Conservation (phyloP, 2,329 filamentous ascomycete species). For the Curvularia verruculosa region DNA sequence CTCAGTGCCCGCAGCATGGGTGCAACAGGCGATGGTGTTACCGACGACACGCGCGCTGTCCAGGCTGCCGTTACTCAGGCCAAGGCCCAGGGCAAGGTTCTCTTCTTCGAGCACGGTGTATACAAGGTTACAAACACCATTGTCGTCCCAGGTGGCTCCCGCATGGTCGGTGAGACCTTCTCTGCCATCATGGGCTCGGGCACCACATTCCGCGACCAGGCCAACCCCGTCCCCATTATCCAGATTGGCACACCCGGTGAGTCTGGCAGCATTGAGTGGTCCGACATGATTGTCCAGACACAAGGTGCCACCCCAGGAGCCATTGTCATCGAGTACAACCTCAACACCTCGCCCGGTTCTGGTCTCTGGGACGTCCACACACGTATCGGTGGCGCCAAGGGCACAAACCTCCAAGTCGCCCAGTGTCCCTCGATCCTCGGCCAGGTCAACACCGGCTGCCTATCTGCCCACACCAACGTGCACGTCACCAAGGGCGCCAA, state of each 20-base stretch:
- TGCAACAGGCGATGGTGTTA: constrained; percentile 79
- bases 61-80: constrained; percentile 74
- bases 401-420: constrained; percentile 77
- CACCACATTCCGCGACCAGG: constrained; percentile 54
- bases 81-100: constrained; percentile 59
- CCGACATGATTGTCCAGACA: constrained; percentile 75
- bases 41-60: constrained; percentile 80
- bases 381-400: constrained; percentile 80
- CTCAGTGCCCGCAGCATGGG: constrained; percentile 55
- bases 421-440: constrained; percentile 73
- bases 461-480: constrained; percentile 67
- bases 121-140: constrained; percentile 65
- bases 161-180: constrained; percentile 85
- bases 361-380: constrained; percentile 90
- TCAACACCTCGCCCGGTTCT: constrained; percentile 56
- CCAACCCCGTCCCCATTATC: constrained; percentile 67
- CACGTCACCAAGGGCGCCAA: constrained; percentile 62
- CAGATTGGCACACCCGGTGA: constrained; percentile 70
- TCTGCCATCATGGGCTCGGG: constrained; percentile 83
- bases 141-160: constrained; percentile 70
- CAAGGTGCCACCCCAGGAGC: constrained; percentile 73
- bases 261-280: constrained; percentile 71
- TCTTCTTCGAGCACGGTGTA: constrained; percentile 65
- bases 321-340: constrained; percentile 75
- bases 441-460: constrained; percentile 64